phyloP scores from a whole-genome alignment of 306 rosid genomes.

The Rosa rugosa region DNA sequence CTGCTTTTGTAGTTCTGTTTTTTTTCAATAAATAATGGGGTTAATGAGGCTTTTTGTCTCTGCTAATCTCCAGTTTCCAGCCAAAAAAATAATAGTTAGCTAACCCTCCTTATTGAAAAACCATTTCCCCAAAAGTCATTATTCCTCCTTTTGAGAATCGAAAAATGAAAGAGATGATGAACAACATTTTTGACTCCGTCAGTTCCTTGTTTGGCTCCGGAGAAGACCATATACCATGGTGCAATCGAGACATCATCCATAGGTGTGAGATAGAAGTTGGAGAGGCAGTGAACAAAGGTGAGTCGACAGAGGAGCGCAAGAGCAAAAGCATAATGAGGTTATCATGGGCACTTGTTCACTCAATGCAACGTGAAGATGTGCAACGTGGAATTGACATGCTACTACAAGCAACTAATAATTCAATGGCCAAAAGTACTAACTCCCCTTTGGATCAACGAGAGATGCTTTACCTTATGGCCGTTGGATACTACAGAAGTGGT shows the following conservation, averaged over 20 bases:
- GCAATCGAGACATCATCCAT: slow-evolving; percentile 65
- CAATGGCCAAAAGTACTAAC: slow-evolving; percentile 41
- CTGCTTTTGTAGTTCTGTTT: too few species aligned
- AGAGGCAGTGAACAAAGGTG: slow-evolving; percentile 46
- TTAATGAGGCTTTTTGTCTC: too few species aligned
- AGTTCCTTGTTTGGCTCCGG: slow-evolving; percentile 42
- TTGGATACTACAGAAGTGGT: slow-evolving; percentile 67
- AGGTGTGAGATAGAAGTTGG: slow-evolving; percentile 84
- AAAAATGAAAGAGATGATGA: slow-evolving; percentile 55
- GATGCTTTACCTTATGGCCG: slow-evolving; percentile 82
- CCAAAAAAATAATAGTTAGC: too few species aligned
- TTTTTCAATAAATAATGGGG: too few species aligned
- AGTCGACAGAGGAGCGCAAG: slow-evolving; percentile 47
- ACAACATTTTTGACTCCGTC: slow-evolving; percentile 62
- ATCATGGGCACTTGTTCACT: slow-evolving; percentile 97
- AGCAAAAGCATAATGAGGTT: slow-evolving; percentile 79
- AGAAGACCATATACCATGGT: slow-evolving; percentile 89
- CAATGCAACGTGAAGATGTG: slow-evolving; percentile 73
- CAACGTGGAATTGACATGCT: slow-evolving; percentile 88
- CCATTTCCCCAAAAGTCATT: not conserved
- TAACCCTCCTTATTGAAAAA: not conserved
- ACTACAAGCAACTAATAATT: slow-evolving; percentile 39
- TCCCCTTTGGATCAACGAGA: slow-evolving; percentile 69
- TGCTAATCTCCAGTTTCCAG: too few species aligned
- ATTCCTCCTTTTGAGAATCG: not conserved